phyloP scores from a whole-genome alignment of 306 rosid genomes.

The Crotalaria pallida region DNA sequence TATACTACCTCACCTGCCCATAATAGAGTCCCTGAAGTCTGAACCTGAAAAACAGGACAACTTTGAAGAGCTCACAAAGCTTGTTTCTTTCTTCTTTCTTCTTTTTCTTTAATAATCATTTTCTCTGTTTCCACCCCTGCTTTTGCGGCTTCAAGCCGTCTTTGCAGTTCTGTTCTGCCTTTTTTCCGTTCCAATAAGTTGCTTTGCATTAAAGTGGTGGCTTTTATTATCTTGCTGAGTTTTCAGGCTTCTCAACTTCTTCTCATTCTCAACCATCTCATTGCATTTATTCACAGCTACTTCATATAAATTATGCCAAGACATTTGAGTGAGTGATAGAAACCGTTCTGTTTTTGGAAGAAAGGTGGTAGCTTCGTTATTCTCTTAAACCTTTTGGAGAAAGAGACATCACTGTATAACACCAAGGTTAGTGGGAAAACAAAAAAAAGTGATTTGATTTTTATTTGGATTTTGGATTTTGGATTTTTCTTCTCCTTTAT shows the following conservation, averaged over 20 bases:
- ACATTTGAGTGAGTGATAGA: neutral
- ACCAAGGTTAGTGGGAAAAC: slow-evolving; percentile 41
- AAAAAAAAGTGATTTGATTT: neutral
- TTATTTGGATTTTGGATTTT: neutral
- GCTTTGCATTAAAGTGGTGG: slow-evolving; percentile 59
- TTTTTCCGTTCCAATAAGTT: slow-evolving; percentile 49
- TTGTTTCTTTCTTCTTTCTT: no score
- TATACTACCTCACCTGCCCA: neutral
- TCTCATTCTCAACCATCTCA: neutral
- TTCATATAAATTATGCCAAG: neutral
- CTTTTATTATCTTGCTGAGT: slow-evolving; percentile 13
- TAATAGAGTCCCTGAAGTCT: neutral
- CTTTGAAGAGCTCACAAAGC: neutral
- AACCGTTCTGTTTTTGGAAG: slow-evolving; percentile 9
- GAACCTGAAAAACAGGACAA: neutral
- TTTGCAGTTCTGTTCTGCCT: slow-evolving; percentile 41
- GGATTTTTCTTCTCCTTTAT: slow-evolving; percentile 7
- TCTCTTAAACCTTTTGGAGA: slow-evolving; percentile 28
- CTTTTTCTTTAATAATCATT: neutral
- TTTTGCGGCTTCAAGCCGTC: slow-evolving; percentile 75
- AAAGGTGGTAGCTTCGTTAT: slow-evolving; percentile 15
- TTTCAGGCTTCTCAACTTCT: slow-evolving; percentile 4
- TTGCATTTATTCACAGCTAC: neutral
- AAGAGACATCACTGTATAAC: slow-evolving; percentile 37
- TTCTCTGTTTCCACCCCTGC: slow-evolving; percentile 28